A percentile compares a stretch with the other conserved stretches of the same genome.
phyloP scores from a whole-genome alignment of 371 early-diverging fungal genomes.

The Dinochytrium kinnereticum region DNA sequence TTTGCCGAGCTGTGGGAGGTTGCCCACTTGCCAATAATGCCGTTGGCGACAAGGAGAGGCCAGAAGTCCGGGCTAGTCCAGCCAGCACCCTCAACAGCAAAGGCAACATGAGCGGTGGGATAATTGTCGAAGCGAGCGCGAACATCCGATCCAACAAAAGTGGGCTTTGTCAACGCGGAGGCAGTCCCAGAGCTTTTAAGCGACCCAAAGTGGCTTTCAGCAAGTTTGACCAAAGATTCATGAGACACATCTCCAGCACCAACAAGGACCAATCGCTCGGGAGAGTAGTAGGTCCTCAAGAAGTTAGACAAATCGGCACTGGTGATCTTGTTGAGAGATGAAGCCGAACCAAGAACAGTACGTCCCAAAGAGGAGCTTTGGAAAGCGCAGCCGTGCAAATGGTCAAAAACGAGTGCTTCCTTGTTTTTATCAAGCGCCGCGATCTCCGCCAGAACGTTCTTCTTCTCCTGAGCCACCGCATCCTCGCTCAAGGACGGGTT shows the following conservation, averaged over 20 bases:
- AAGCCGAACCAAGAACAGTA: constrained; percentile 93
- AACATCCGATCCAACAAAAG: constrained; percentile 89
- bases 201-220: constrained; percentile 86
- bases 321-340: constrained; percentile 86
- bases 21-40: constrained; percentile 96
- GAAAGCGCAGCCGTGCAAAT: constrained; percentile 94
- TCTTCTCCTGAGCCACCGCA: constrained; percentile 93
- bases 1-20: constrained; percentile 85
- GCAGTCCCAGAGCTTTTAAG: constrained; percentile 58
- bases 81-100: constrained; percentile 95
- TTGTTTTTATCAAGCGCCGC: constrained; percentile 95
- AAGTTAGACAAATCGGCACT: constrained; percentile 84
- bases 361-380: constrained; percentile 88
- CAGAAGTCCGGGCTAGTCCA: constrained; percentile 96
- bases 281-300: constrained; percentile 91
- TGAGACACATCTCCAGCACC: constrained; percentile 94
- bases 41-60: constrained; percentile 91
- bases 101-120: constrained; percentile 91
- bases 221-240: constrained; percentile 87
- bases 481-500: constrained; percentile 80
- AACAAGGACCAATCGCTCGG: constrained; percentile 94
- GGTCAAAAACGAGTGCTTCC: constrained; percentile 96
- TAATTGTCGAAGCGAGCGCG: constrained; percentile 83
- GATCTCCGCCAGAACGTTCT: constrained; percentile 93
- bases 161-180: constrained; percentile 56